phyloP scores from a whole-genome alignment of 306 rosid species.

The Cicer arietinum region DNA sequence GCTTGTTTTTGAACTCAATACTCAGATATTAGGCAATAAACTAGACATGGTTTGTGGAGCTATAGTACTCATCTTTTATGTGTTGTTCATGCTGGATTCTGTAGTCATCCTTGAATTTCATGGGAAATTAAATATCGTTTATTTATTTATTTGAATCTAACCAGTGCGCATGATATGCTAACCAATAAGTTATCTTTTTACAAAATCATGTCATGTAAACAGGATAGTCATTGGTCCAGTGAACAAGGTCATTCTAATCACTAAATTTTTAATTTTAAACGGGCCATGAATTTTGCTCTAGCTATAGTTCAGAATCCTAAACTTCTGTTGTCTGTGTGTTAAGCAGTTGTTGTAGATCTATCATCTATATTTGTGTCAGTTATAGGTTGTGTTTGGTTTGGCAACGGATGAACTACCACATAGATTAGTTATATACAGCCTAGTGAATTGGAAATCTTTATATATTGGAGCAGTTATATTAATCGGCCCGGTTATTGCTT shows the following conservation, averaged over 20 bases:
- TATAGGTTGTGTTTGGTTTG: conserved; percentile 18
- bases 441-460: conserved; percentile 15
- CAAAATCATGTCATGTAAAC: not conserved
- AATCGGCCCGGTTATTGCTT: not conserved
- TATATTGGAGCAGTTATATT: conserved; percentile 1
- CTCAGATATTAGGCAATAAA: not conserved
- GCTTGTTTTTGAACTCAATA: not conserved
- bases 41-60: not conserved
- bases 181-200: conserved; percentile 5
- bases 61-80: not conserved
- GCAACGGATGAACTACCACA: conserved; percentile 18
- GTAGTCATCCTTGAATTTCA: conserved; percentile 11
- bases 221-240: not conserved
- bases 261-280: not conserved
- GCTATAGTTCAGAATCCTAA: conserved; percentile 3
- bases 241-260: not conserved
- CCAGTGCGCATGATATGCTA: not conserved
- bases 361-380: conserved; percentile 16
- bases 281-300: conserved; percentile 5
- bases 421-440: not conserved
- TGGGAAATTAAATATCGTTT: conserved; percentile 14
- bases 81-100: not conserved
- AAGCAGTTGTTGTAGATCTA: not conserved
- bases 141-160: not conserved
- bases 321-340: not conserved